These are phyloP conservation scores for Heritiera littoralis DNA, from an alignment of 345 rosid species.

Conservation along the genomic window DNA sequence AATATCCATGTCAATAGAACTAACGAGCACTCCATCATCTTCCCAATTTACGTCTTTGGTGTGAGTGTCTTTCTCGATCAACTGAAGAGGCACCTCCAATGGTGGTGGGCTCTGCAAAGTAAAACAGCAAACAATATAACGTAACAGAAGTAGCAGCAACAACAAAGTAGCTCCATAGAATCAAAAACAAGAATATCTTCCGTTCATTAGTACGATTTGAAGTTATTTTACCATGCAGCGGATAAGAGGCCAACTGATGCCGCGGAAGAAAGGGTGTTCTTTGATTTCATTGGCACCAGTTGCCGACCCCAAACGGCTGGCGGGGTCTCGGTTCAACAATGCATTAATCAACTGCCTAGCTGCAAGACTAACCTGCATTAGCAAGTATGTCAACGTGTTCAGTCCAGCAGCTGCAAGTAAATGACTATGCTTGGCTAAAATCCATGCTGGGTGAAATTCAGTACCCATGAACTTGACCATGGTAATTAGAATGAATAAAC, in stretches of 20 bases:
- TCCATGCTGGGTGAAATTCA: too few relatives aligned
- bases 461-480: too few relatives aligned
- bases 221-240: conserved; percentile 70
- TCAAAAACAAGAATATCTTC: not conserved
- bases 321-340: conserved; percentile 73
- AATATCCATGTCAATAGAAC: conserved; percentile 57
- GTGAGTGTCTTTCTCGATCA: conserved; percentile 55
- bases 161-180: not conserved
- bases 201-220: not conserved
- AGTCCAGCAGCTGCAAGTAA: not conserved
- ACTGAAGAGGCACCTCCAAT: conserved; percentile 56
- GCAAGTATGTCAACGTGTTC: not conserved
- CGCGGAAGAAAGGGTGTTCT: conserved; percentile 86
- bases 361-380: conserved; percentile 81
- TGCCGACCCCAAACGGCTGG: conserved; percentile 68
- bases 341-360: conserved; percentile 77
- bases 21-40: conserved; percentile 74
- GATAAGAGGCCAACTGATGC: conserved; percentile 88
- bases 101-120: conserved; percentile 73
- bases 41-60: conserved; percentile 76
- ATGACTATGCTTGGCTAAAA: not conserved
- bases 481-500: not conserved
- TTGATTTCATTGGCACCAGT: conserved; percentile 87
- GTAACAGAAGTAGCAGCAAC: not conserved
- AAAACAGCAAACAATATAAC: not conserved